Evolutionary conservation across 2,329 filamentous ascomycete species (phyloP).

Genomic region (Diplodia mutila): DNA sequence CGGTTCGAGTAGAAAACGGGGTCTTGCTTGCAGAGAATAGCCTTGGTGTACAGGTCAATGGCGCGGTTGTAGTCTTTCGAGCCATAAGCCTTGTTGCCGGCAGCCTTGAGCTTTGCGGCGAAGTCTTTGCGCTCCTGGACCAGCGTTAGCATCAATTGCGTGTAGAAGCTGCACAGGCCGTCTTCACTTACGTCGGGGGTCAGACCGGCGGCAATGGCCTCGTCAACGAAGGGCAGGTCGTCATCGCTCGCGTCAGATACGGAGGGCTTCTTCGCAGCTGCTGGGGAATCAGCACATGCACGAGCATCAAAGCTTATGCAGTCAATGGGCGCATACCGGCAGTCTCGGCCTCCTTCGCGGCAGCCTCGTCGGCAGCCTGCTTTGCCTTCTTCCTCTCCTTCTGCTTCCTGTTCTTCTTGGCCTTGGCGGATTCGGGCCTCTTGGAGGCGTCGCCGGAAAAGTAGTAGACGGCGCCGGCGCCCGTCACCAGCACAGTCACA

Average conservation of each 20-base stretch:
- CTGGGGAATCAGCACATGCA: slow-evolving; percentile 19
- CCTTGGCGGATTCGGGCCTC: slow-evolving; percentile 36
- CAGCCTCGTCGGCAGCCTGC: slow-evolving; percentile 62
- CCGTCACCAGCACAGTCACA: slow-evolving; percentile 87
- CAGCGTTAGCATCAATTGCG: slow-evolving; percentile 32
- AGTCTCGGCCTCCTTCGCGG: slow-evolving; percentile 46
- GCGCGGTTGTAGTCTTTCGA: slow-evolving; percentile 91
- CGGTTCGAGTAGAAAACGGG: slow-evolving; percentile 99
- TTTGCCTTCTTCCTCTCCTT: slow-evolving; percentile 89
- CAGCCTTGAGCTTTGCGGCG: slow-evolving; percentile 89
- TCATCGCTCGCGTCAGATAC: slow-evolving; percentile 46
- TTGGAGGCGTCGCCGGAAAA: slow-evolving; percentile 64
- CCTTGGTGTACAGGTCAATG: slow-evolving; percentile 93
- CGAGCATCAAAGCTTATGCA: neutral
- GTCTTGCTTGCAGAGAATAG: slow-evolving; percentile 95
- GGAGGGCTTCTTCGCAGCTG: slow-evolving; percentile 43
- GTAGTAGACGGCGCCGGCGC: slow-evolving; percentile 92
- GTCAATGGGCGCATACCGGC: slow-evolving; percentile 28
- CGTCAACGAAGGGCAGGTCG: slow-evolving; percentile 55
- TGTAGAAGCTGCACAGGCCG: neutral
- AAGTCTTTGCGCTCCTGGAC: slow-evolving; percentile 79
- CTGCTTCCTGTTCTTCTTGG: slow-evolving; percentile 76
- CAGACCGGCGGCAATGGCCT: slow-evolving; percentile 48
- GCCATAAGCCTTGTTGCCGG: slow-evolving; percentile 94
- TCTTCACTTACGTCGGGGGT: slow-evolving; percentile 45